These are phyloP conservation scores for Aspergillus funiculosus DNA, from an alignment of 495 filamentous ascomycete genomes.

Conservation along the genomic window DNA sequence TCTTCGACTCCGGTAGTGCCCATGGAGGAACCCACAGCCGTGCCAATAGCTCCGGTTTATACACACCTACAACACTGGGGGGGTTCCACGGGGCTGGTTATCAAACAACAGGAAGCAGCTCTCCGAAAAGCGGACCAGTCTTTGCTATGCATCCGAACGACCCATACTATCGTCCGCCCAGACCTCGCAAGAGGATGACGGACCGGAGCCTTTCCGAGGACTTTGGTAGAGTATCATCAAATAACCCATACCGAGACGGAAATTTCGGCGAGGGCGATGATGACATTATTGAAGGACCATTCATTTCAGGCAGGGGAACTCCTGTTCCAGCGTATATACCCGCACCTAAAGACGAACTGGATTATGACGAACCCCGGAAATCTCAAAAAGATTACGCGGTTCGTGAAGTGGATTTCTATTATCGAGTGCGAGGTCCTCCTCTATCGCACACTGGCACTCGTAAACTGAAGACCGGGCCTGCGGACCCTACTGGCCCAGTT, in stretches of 20 bases:
- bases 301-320: slow-evolving; percentile 47
- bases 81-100: slow-evolving; percentile 59
- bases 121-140: slow-evolving; percentile 40
- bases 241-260: slow-evolving; percentile 38
- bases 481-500: slow-evolving; percentile 87
- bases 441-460: slow-evolving; percentile 73
- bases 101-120: slow-evolving; percentile 30
- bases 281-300: slow-evolving; percentile 42
- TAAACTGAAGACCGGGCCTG: slow-evolving; percentile 85
- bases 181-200: slow-evolving; percentile 55
- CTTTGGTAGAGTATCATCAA: slow-evolving; percentile 30
- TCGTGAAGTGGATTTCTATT: slow-evolving; percentile 92
- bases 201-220: slow-evolving; percentile 45
- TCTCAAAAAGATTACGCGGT: slow-evolving; percentile 78
- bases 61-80: slow-evolving; percentile 64
- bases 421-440: slow-evolving; percentile 84
- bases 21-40: slow-evolving; percentile 44
- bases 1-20: slow-evolving; percentile 43
- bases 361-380: slow-evolving; percentile 45
- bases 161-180: slow-evolving; percentile 80
- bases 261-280: slow-evolving; percentile 32
- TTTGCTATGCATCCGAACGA: slow-evolving; percentile 49
- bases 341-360: slow-evolving; percentile 49
- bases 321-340: slow-evolving; percentile 49
- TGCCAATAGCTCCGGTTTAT: slow-evolving; percentile 46